Evolutionary conservation across 1,284 basidiomycete species (phyloP).

Genomic region (Ceratobasidium sp.): DNA sequence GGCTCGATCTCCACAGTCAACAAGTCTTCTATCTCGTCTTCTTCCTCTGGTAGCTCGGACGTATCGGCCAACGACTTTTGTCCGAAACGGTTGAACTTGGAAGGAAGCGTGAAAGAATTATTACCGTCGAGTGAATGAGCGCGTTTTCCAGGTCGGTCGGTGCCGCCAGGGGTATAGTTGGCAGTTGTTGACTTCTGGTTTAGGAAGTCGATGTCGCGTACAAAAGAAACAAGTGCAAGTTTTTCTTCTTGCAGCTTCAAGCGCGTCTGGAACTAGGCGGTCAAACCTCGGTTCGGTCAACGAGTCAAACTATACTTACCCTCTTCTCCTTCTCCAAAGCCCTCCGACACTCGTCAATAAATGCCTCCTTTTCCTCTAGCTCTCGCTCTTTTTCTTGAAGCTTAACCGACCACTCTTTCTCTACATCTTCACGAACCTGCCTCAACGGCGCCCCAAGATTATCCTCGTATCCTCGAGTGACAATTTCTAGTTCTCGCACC

Average conservation of each 20-base stretch:
- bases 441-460: conserved; percentile 78
- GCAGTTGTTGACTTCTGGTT: conserved; percentile 22
- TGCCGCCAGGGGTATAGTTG: conserved; percentile 36
- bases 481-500: conserved; percentile 79
- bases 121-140: conserved; percentile 41
- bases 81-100: conserved; percentile 26
- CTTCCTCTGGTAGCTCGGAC: conserved; percentile 14
- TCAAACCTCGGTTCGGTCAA: neutral
- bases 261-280: conserved; percentile 59
- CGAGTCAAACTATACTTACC: conserved; percentile 57
- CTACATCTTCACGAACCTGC: conserved; percentile 83
- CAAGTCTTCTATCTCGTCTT: conserved; percentile 42
- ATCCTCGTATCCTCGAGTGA: conserved; percentile 76
- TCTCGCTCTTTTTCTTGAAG: conserved; percentile 72
- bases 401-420: conserved; percentile 78
- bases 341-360: conserved; percentile 77
- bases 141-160: conserved; percentile 24
- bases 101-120: conserved; percentile 9
- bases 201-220: conserved; percentile 74
- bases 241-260: conserved; percentile 79
- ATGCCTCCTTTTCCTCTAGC: conserved; percentile 76
- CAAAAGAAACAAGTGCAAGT: conserved; percentile 79
- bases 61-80: conserved; percentile 20
- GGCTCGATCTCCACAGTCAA: conserved; percentile 17
- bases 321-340: conserved; percentile 82